phyloP scores from a whole-genome alignment of 148 eudicot genomes.

The Bassia scoparia region DNA sequence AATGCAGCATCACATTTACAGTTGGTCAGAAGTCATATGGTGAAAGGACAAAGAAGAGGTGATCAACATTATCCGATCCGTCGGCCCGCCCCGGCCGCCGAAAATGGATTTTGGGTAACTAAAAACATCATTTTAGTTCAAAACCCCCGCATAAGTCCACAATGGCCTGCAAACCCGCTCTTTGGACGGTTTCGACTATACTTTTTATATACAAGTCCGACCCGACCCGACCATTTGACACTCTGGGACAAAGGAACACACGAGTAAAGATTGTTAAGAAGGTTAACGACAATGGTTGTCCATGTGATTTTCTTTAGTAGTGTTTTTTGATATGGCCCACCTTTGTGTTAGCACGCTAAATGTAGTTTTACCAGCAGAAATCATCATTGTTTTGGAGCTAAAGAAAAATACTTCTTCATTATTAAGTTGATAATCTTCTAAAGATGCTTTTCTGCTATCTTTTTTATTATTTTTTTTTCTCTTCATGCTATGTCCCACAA shows the following conservation, averaged over 20 bases:
- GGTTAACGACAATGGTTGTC: constrained; percentile 16
- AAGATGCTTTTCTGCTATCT: background rate
- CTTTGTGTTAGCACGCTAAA: constrained; percentile 4
- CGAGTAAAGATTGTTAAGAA: background rate
- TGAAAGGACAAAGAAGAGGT: too few species aligned
- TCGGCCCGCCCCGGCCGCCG: too few species aligned
- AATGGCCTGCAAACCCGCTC: too few species aligned
- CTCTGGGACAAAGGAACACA: background rate
- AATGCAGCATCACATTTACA: too few species aligned
- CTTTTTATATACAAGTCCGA: too few species aligned
- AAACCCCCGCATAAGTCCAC: too few species aligned
- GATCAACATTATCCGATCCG: too few species aligned
- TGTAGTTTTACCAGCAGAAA: background rate
- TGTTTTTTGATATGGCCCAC: background rate
- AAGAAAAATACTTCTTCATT: background rate
- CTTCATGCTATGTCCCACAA: constrained; percentile 7
- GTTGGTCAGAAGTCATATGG: too few species aligned
- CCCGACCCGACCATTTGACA: too few species aligned
- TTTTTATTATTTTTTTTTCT: background rate
- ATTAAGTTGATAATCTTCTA: background rate
- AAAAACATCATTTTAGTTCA: too few species aligned
- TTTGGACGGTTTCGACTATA: too few species aligned
- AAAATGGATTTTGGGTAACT: too few species aligned
- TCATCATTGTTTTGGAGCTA: background rate
- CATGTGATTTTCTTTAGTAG: background rate